phyloP scores from a whole-genome alignment of 2,329 filamentous ascomycete genomes.

The Alternaria burnsii region DNA sequence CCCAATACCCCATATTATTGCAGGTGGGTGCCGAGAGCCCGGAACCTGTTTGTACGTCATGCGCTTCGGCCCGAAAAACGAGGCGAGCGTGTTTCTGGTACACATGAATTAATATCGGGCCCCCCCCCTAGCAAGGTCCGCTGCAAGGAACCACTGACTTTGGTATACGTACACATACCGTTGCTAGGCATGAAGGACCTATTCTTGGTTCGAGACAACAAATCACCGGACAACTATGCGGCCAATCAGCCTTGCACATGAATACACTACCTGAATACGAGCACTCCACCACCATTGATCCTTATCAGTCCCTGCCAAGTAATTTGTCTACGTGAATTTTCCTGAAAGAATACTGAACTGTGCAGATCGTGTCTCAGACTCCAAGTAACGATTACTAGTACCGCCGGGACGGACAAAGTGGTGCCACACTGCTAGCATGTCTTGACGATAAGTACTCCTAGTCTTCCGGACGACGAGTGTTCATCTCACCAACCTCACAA shows the following conservation, averaged over 20 bases:
- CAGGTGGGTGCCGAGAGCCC: not conserved
- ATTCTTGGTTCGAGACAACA: conserved; percentile 3
- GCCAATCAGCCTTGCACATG: not conserved
- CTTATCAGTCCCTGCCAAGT: not conserved
- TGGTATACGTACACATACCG: not conserved
- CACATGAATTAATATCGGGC: not conserved
- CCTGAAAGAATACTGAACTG: not conserved
- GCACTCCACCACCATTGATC: conserved; percentile 3
- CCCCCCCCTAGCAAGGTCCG: not conserved
- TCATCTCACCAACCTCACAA: not conserved
- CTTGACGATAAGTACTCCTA: conserved; percentile 1
- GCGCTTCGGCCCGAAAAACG: conserved; percentile 17
- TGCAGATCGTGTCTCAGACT: not conserved
- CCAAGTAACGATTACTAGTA: not conserved
- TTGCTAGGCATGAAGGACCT: not conserved
- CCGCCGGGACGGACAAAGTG: not conserved
- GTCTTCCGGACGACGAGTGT: not conserved
- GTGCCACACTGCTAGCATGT: not conserved
- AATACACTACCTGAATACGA: not conserved
- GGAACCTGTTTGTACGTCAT: conserved; percentile 3
- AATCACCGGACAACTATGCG: conserved; percentile 3
- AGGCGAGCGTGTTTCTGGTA: conserved; percentile 2
- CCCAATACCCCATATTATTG: conserved; percentile 1
- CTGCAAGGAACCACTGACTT: not conserved
- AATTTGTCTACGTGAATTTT: not conserved